Percentiles rank a stretch among this genome's conserved stretches.
Conservation (phyloP, 257 asterid species). For the Gentiana straminea region DNA sequence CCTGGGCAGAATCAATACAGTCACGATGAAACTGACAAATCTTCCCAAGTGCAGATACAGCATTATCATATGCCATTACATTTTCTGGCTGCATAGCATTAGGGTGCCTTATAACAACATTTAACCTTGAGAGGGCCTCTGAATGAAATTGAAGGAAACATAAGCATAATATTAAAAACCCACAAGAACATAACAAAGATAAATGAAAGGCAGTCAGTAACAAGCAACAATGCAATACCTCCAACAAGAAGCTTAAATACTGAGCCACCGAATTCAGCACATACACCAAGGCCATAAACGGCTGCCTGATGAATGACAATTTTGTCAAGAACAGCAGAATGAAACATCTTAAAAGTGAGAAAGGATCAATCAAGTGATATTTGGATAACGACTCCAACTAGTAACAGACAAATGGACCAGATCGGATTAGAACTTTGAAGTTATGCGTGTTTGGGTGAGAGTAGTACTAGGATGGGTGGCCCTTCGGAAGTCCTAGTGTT, state of each 20-base stretch:
- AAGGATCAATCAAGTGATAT: too few species aligned
- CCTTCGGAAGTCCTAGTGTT: too few species aligned
- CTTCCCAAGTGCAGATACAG: conserved; percentile 96
- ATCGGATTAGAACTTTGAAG: too few species aligned
- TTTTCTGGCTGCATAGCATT: conserved; percentile 56
- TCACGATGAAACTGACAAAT: conserved; percentile 90
- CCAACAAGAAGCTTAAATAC: conserved; percentile 80
- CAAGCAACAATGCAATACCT: conserved; percentile 33
- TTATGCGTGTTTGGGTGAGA: too few species aligned
- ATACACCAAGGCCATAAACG: conserved; percentile 91
- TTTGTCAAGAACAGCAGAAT: conserved; percentile 13
- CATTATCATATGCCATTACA: conserved; percentile 96
- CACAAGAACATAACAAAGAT: conserved; percentile 1
- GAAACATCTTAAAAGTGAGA: not conserved
- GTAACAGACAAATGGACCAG: too few species aligned
- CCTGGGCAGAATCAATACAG: conserved; percentile 85
- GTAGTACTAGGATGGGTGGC: too few species aligned
- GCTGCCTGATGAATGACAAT: conserved; percentile 58
- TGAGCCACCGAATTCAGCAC: conserved; percentile 90
- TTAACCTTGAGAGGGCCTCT: conserved; percentile 92
- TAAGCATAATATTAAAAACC: conserved; percentile 5
- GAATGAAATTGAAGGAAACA: conserved; percentile 15
- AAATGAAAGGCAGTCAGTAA: not conserved
- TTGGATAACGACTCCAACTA: too few species aligned
- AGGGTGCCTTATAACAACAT: conserved; percentile 68